Conservation (phyloP, 352 stramenopile genomes). For the Phytopythium mirpurense region DNA sequence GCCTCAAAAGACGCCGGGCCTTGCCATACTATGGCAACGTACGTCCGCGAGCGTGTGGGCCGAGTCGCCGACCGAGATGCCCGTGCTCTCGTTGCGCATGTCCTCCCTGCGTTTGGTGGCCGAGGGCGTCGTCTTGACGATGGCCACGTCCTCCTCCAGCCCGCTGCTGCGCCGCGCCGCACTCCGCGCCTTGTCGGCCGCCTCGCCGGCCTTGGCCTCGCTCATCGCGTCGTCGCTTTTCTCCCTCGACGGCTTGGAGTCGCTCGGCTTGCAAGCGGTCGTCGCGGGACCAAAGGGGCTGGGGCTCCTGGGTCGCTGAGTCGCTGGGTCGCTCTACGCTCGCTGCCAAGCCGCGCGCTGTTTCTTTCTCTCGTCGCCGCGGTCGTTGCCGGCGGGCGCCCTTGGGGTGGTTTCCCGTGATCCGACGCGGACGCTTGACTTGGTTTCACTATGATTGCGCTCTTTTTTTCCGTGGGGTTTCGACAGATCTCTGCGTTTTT, state of each 20-base stretch:
- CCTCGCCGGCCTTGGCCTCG: constrained; percentile 14
- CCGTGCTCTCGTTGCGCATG: constrained; percentile 82
- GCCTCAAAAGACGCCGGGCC: not conserved
- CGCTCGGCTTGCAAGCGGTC: no score
- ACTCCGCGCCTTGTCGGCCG: constrained; percentile 11
- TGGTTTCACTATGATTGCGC: not conserved
- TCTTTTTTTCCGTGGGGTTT: not conserved
- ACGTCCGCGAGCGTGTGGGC: constrained; percentile 78
- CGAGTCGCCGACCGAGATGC: constrained; percentile 79
- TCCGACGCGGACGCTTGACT: not conserved
- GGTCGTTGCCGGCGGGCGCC: not conserved
- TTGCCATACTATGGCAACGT: constrained; percentile 11
- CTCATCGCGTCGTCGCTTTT: constrained; percentile 14
- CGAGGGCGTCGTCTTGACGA: constrained; percentile 32
- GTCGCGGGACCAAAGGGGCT: no score
- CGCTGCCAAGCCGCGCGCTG: not conserved
- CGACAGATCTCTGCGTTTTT: not conserved
- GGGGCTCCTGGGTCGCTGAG: not conserved
- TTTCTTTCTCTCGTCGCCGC: constrained; percentile 1
- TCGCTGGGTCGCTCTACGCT: not conserved
- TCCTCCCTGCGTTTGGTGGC: constrained; percentile 66
- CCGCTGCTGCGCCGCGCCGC: constrained; percentile 1
- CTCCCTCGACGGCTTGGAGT: no score
- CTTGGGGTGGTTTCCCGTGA: not conserved
- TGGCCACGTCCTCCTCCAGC: constrained; percentile 30